Conservation (phyloP, 2,329 filamentous ascomycete species). For the Curvularia lunata region DNA sequence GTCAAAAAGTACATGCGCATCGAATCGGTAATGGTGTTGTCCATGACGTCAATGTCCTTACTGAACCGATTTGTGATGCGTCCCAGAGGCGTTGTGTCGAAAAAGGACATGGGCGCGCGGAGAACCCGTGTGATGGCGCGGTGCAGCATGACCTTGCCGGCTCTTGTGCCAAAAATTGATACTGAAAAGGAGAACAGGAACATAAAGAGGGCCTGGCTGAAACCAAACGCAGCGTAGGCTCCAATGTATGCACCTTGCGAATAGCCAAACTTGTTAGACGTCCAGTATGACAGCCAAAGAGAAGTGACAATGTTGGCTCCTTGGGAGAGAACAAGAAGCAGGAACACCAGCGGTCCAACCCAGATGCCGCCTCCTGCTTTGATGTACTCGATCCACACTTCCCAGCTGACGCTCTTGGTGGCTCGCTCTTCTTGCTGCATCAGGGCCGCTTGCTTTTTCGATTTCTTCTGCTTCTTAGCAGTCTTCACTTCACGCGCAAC, state of each 20-base stretch:
- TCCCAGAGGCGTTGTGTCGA: conserved; percentile 94
- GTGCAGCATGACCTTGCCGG: conserved; percentile 82
- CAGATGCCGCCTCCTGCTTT: conserved; percentile 73
- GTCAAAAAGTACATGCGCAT: conserved; percentile 94
- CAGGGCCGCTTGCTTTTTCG: conserved; percentile 61
- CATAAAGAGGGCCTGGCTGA: conserved; percentile 52
- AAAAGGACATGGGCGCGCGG: conserved; percentile 81
- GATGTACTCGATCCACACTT: conserved; percentile 79
- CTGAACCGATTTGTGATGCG: conserved; percentile 97
- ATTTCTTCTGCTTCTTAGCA: conserved; percentile 54
- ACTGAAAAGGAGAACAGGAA: conserved; percentile 82
- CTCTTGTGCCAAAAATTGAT: conserved; percentile 78
- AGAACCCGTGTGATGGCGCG: conserved; percentile 78
- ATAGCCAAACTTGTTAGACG: conserved; percentile 74
- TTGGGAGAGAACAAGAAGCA: conserved; percentile 74
- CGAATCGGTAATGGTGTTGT: conserved; percentile 86
- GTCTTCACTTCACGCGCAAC: conserved; percentile 63
- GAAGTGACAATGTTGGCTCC: conserved; percentile 86
- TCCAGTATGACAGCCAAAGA: conserved; percentile 95
- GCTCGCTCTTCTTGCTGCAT: conserved; percentile 80
- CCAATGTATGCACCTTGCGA: conserved; percentile 74
- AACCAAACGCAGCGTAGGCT: conserved; percentile 36
- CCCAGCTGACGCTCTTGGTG: conserved; percentile 77
- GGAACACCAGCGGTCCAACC: conserved; percentile 68
- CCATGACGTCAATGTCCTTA: conserved; percentile 94